These are phyloP conservation scores for Trapa incisa DNA, from an alignment of 345 rosid genomes.

Conservation along the genomic window DNA sequence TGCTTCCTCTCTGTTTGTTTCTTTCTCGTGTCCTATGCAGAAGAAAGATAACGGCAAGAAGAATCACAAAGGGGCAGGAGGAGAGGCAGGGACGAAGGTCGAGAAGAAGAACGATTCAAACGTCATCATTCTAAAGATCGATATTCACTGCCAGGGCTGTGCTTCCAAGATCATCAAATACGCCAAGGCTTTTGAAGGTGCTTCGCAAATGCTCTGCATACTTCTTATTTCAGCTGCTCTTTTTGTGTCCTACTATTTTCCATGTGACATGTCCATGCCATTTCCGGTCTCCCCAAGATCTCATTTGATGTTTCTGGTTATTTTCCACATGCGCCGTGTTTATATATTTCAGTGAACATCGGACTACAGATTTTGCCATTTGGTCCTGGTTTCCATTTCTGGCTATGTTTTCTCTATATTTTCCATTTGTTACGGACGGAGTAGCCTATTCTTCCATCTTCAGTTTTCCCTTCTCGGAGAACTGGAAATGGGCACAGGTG, in stretches of 20 bases:
- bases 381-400: background rate
- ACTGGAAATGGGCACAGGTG: no score
- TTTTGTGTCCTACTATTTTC: no score
- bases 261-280: fast-evolving
- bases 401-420: background rate
- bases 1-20: background rate
- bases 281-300: background rate
- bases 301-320: no score
- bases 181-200: slow-evolving; percentile 25
- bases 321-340: background rate
- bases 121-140: slow-evolving; percentile 22
- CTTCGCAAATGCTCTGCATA: background rate
- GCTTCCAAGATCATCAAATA: slow-evolving; percentile 16
- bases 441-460: background rate
- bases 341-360: background rate
- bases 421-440: background rate
- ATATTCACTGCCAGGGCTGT: slow-evolving; percentile 38
- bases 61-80: slow-evolving; percentile 3
- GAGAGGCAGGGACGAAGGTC: background rate
- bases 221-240: background rate
- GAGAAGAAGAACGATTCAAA: slow-evolving; percentile 6
- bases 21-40: background rate
- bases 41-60: background rate
- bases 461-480: background rate
- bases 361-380: background rate